A percentile compares a stretch with the other conserved stretches of the same genome.
Conservation (phyloP, 371 early-diverging fungal species). For the Zopfochytrium polystomum region DNA sequence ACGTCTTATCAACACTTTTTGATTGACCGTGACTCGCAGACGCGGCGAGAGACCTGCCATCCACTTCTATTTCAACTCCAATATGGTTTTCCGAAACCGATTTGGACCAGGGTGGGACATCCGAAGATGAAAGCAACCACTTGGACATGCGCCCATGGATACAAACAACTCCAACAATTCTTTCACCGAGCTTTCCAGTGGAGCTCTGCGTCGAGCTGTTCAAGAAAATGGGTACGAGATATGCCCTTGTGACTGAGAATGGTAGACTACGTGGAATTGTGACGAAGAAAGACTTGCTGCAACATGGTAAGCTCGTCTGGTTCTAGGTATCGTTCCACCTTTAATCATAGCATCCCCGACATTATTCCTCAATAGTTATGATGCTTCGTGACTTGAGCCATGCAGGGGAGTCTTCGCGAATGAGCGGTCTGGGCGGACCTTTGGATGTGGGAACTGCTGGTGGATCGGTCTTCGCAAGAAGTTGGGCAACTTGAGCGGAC, state of each 20-base stretch:
- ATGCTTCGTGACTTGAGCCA: background rate
- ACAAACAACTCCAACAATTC: conserved; percentile 61
- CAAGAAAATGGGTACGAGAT: conserved; percentile 71
- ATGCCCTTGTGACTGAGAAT: conserved; percentile 36
- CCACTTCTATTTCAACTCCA: conserved; percentile 12
- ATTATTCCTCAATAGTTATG: conserved; percentile 3
- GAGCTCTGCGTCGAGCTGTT: conserved; percentile 83
- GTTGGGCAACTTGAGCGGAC: too few relatives aligned
- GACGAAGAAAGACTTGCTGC: conserved; percentile 42
- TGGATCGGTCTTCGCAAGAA: too few relatives aligned
- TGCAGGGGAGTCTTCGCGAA: background rate
- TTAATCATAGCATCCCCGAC: background rate
- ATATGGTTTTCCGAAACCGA: conserved; percentile 35
- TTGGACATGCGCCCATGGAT: conserved; percentile 78
- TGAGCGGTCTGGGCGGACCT: background rate
- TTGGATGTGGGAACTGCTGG: too few relatives aligned
- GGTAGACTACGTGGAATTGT: conserved; percentile 32
- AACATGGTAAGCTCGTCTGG: conserved; percentile 23
- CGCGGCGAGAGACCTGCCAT: conserved; percentile 1
- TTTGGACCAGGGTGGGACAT: background rate
- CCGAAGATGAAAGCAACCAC: conserved; percentile 39
- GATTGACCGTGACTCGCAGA: conserved; percentile 17
- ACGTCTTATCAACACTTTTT: too few relatives aligned
- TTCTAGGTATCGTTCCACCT: conserved; percentile 1
- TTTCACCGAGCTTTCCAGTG: conserved; percentile 74